Evolutionary conservation across 2,329 filamentous ascomycete genomes (phyloP), one percentile per base, ranked within the genome.

Genomic region (Beauveria pseudobassiana): DNA sequence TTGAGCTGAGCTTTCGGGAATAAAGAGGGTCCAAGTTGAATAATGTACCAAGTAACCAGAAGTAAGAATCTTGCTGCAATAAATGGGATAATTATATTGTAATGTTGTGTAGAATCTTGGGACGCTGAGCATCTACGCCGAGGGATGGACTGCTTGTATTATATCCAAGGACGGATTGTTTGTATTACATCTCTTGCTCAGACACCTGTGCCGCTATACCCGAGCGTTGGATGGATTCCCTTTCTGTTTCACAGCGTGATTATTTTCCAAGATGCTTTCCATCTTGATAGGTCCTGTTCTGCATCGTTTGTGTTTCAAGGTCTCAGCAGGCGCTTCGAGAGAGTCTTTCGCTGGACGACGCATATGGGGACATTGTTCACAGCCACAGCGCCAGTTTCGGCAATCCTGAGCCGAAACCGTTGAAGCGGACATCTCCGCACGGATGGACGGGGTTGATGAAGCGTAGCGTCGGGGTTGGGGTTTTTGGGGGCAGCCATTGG

Each of bases 341-440:
- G 14, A 52, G 24, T 10, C n/a, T 59, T 20, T 59, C 48, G 38
- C 46, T 59, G 57, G 57, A 5, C 22, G 16, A 59, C 26, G 26
- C 7, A 12, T 49, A 48, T 52, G 49, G 18, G 12, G 24, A 10
- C 54, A 9, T n/a, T 8, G 18, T 26, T 52, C 49, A 60, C 57
- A 60, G 49, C 57, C 57, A 53, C 57, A 53, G 43, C 48, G 28
- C 46, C 16, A 10, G 56, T 22, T 28, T 43, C 56, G 56, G 56
- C 46, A 59, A 40, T 7, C 10, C 14, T n/a, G 46, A 30, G 22
- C 56, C 56, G 56, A 51, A 7, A 7, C 56, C 46, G 45, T 50
- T 50, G 30, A 18, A 26, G 48, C 24, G 9, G 18, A 3, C 18
- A 28, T 12, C 8, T 34, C 49, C 18, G 24, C 14, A 30, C 14